These are phyloP conservation scores for Solanum clarkiae DNA, from an alignment of 257 asterid species.

Conservation along the genomic window DNA sequence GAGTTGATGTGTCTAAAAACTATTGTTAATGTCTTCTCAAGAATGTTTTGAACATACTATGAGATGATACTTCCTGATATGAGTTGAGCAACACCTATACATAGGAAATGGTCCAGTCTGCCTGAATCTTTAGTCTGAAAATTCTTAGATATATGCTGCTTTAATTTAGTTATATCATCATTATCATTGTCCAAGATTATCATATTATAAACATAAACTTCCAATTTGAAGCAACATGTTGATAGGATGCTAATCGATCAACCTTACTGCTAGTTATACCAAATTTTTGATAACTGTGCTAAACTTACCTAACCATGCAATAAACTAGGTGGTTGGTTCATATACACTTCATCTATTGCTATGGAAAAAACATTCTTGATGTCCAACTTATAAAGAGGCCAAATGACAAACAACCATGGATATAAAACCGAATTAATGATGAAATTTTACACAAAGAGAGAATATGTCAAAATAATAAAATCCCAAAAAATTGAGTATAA, in stretches of 20 bases:
- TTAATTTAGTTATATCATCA: too few relatives aligned
- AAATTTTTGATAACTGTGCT: not conserved
- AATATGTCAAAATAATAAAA: not conserved
- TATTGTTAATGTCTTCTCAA: too few relatives aligned
- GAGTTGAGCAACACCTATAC: too few relatives aligned
- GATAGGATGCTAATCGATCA: not conserved
- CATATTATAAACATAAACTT: too few relatives aligned
- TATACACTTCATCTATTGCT: not conserved
- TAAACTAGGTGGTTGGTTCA: not conserved
- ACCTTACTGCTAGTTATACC: not conserved
- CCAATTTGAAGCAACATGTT: not conserved
- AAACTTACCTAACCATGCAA: not conserved
- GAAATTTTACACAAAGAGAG: not conserved
- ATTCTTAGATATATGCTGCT: too few relatives aligned
- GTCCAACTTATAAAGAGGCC: not conserved
- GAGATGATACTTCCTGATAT: too few relatives aligned
- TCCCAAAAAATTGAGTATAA: not conserved
- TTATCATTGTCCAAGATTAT: not conserved
- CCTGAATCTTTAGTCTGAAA: too few relatives aligned
- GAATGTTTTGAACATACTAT: too few relatives aligned
- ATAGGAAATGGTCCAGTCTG: too few relatives aligned
- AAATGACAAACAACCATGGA: not conserved
- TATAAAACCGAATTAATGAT: not conserved
- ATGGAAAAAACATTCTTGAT: not conserved
- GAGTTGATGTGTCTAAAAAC: too few relatives aligned